Percentiles rank a stretch among this genome's conserved stretches.
These are phyloP conservation scores for Abortiporus biennis DNA, from an alignment of 1,284 basidiomycete species.

Conservation along the genomic window DNA sequence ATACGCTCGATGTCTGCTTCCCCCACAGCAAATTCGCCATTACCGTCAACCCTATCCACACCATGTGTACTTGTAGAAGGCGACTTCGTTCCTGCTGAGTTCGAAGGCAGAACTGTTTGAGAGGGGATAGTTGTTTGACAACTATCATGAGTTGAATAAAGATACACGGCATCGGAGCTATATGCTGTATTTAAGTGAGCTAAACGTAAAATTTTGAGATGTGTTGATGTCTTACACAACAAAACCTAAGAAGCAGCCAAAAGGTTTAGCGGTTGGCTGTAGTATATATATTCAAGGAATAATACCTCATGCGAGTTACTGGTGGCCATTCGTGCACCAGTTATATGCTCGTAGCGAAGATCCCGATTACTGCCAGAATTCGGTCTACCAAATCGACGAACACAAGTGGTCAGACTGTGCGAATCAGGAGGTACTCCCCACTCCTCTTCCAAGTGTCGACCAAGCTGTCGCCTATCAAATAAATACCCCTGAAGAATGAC, in stretches of 20 bases:
- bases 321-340: slow-evolving; percentile 72
- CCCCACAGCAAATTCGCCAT: background rate
- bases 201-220: background rate
- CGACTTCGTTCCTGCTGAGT: background rate
- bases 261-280: background rate
- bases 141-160: slow-evolving; percentile 73
- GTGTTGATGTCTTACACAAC: slow-evolving; percentile 36
- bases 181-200: slow-evolving; percentile 46
- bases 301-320: slow-evolving; percentile 80
- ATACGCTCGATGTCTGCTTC: slow-evolving; percentile 20
- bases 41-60: no score
- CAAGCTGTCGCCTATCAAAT: slow-evolving; percentile 80
- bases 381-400: slow-evolving; percentile 73
- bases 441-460: slow-evolving; percentile 56
- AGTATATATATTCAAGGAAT: slow-evolving; percentile 14
- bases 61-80: no score
- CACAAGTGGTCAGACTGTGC: slow-evolving; percentile 66
- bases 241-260: slow-evolving; percentile 34
- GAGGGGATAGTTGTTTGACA: background rate
- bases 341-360: slow-evolving; percentile 58
- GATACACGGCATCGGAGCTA: slow-evolving; percentile 70
- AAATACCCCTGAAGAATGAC: slow-evolving; percentile 64
- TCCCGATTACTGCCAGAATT: slow-evolving; percentile 29
- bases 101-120: background rate
- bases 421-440: slow-evolving; percentile 61